Percentiles rank a stretch among this genome's conserved stretches.
phyloP scores from a whole-genome alignment of 169 alveolate species.

The Toxoplasma gondii region DNA sequence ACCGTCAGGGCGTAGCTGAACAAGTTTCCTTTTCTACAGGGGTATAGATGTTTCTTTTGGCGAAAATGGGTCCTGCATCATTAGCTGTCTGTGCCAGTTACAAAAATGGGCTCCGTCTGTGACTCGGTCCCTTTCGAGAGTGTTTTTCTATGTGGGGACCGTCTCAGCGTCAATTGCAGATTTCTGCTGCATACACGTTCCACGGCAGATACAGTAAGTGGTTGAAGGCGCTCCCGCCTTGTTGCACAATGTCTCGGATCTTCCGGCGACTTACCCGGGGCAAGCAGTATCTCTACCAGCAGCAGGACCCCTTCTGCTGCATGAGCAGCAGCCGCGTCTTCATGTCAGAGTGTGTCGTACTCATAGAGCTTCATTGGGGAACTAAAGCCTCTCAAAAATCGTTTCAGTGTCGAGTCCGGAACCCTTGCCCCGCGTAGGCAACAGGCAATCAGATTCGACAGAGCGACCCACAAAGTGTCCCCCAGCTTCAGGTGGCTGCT shows the following conservation, averaged over 20 bases:
- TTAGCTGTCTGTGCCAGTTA: too few relatives aligned
- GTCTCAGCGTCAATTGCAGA: neutral
- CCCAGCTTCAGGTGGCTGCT: neutral
- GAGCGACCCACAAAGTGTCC: neutral
- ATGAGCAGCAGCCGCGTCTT: neutral
- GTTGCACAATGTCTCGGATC: neutral
- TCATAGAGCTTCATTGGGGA: too few relatives aligned
- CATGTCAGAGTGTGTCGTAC: neutral
- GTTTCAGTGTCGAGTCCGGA: neutral
- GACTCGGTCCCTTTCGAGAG: too few relatives aligned
- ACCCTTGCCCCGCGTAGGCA: neutral
- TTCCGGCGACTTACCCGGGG: slow-evolving; percentile 23
- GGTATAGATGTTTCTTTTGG: too few relatives aligned
- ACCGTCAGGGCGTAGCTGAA: too few relatives aligned
- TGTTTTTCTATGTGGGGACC: slow-evolving; percentile 6
- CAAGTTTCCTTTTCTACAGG: too few relatives aligned
- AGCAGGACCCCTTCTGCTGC: neutral
- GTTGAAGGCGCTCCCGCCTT: neutral
- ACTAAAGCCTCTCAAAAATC: neutral
- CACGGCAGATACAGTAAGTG: neutral
- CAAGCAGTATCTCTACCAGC: neutral
- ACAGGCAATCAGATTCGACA: neutral
- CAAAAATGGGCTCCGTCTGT: too few relatives aligned
- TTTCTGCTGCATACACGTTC: neutral
- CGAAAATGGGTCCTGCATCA: too few relatives aligned